Evolutionary conservation across 495 filamentous ascomycete species (phyloP).

Genomic region (Xylaria nigripes): DNA sequence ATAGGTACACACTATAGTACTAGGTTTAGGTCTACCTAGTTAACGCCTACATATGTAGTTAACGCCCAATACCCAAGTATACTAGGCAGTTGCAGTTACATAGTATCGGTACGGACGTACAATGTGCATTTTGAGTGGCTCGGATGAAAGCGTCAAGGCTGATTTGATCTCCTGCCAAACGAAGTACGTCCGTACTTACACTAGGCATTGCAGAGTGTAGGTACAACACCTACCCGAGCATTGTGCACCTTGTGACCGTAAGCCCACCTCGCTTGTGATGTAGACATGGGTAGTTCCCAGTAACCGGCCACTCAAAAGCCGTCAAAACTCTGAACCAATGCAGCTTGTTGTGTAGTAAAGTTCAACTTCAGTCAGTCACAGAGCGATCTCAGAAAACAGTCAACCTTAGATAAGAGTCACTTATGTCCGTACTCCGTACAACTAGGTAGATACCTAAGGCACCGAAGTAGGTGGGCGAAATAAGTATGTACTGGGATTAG

Average conservation of each 20-base stretch:
- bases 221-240: constrained; percentile 4
- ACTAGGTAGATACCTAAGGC: too few species aligned
- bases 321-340: constrained; percentile 1
- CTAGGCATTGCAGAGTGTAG: neutral
- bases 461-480: too few species aligned
- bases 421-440: too few species aligned
- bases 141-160: neutral
- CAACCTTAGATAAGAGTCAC: neutral
- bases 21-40: too few species aligned
- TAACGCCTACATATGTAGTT: too few species aligned
- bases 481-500: too few species aligned
- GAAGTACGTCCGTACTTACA: too few species aligned
- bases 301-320: neutral
- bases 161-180: neutral
- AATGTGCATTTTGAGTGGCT: neutral
- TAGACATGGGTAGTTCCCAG: neutral
- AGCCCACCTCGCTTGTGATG: constrained; percentile 6
- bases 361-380: neutral
- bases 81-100: too few species aligned
- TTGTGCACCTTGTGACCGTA: constrained; percentile 10
- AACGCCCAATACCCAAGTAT: too few species aligned
- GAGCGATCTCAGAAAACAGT: neutral
- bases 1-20: too few species aligned
- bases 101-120: too few species aligned
- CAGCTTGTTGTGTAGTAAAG: constrained; percentile 6